These are phyloP conservation scores for Cornus controversa DNA, from an alignment of 148 eudicot genomes.

Conservation along the genomic window DNA sequence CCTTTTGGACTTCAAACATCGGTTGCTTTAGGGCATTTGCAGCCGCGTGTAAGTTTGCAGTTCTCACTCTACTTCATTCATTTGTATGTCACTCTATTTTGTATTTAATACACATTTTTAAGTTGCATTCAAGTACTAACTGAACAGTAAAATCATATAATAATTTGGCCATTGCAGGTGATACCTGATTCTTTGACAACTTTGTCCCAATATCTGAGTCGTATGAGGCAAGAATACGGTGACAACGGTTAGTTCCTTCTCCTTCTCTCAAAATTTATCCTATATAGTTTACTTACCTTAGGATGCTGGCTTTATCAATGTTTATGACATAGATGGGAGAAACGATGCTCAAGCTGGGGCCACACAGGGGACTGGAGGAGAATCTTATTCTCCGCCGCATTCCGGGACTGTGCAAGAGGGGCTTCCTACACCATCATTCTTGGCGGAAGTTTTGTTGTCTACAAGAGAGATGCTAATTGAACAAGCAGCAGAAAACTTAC, in stretches of 20 bases:
- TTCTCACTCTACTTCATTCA: background rate
- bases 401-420: slow-evolving; percentile 26
- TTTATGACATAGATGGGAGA: slow-evolving; percentile 1
- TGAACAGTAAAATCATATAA: background rate
- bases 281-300: background rate
- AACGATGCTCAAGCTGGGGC: slow-evolving; percentile 22
- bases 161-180: slow-evolving; percentile 29
- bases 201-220: slow-evolving; percentile 44
- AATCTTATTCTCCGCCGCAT: slow-evolving; percentile 20
- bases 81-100: background rate
- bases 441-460: slow-evolving; percentile 38
- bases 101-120: background rate
- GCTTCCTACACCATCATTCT: slow-evolving; percentile 41
- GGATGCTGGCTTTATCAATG: background rate
- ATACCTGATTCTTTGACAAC: slow-evolving; percentile 45
- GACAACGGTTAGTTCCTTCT: slow-evolving; percentile 24
- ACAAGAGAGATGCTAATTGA: slow-evolving; percentile 42
- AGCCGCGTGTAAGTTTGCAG: slow-evolving; percentile 27
- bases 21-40: slow-evolving; percentile 36
- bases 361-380: slow-evolving; percentile 20
- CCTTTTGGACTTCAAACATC: slow-evolving; percentile 35
- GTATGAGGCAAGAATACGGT: slow-evolving; percentile 40
- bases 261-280: background rate
- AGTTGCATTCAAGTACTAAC: background rate
- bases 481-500: slow-evolving; percentile 31